Conservation (phyloP, 2,329 filamentous ascomycete species). For the Sclerotinia glacialis region DNA sequence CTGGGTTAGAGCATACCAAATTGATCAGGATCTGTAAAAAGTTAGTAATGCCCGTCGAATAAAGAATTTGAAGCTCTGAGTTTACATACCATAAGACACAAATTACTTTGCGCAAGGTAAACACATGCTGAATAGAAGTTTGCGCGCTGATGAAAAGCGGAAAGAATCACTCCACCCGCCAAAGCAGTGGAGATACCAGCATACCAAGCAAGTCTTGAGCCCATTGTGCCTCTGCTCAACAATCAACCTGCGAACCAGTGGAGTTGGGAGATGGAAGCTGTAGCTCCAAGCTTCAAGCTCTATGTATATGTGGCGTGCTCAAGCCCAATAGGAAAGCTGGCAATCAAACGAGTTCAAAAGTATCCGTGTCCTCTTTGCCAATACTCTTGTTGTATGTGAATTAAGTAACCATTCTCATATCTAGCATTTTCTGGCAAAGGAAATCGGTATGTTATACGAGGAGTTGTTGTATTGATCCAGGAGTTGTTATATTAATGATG, state of each 20-base stretch:
- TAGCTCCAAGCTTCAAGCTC: slow-evolving; percentile 1
- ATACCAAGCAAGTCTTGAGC: slow-evolving; percentile 47
- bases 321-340: not conserved
- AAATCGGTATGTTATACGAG: not conserved
- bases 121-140: slow-evolving; percentile 99
- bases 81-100: slow-evolving; percentile 76
- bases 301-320: slow-evolving; percentile 8
- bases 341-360: not conserved
- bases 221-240: slow-evolving; percentile 26
- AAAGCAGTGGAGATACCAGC: slow-evolving; percentile 71
- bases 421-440: not conserved
- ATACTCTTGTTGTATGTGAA: not conserved
- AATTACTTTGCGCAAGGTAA: slow-evolving; percentile 93
- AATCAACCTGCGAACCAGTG: not conserved
- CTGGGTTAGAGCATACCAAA: slow-evolving; percentile 44
- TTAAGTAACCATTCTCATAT: slow-evolving; percentile 4
- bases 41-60: slow-evolving; percentile 21
- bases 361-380: not conserved
- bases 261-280: not conserved
- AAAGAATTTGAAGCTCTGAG: not conserved
- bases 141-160: slow-evolving; percentile 88
- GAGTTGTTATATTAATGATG: not conserved
- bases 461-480: slow-evolving; percentile 4
- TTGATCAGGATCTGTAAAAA: slow-evolving; percentile 79
- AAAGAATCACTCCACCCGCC: slow-evolving; percentile 78